Percentiles rank a stretch among this genome's conserved stretches.
Conservation (phyloP, 352 stramenopile genomes). For the Phytophthora macrochlamydospora region DNA sequence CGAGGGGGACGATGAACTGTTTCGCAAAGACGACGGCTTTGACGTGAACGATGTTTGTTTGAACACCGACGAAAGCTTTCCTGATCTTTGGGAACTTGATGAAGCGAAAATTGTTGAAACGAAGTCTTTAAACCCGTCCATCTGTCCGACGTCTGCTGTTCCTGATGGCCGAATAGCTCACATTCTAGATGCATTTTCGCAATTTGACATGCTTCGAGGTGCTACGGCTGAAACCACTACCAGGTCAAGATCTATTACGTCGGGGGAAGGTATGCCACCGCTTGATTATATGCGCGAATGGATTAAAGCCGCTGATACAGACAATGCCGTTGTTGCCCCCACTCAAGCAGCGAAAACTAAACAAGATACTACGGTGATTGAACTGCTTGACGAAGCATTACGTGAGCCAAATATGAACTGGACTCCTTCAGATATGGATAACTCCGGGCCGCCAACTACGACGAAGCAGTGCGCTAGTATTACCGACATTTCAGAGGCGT, state of each 20-base stretch:
- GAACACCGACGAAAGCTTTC: background rate
- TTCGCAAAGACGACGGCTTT: background rate
- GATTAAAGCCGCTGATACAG: background rate
- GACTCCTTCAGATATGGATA: background rate
- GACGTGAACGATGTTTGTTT: background rate
- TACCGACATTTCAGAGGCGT: background rate
- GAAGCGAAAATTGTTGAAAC: background rate
- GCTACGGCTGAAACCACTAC: background rate
- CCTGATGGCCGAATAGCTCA: background rate
- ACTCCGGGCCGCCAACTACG: background rate
- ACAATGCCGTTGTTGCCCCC: background rate
- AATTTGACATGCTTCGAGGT: background rate
- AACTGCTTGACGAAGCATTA: slow-evolving; percentile 7
- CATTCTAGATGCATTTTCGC: slow-evolving; percentile 2
- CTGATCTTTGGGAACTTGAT: slow-evolving; percentile 1
- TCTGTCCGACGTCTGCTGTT: background rate
- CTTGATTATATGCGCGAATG: slow-evolving; percentile 7
- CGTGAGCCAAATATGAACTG: background rate
- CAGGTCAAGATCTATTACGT: too few relatives aligned
- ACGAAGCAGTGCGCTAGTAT: slow-evolving; percentile 1
- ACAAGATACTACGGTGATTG: slow-evolving; percentile 1
- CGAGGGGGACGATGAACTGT: background rate
- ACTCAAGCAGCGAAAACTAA: background rate
- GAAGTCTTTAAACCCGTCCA: background rate
- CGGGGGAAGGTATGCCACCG: background rate